Evolutionary conservation across 2,329 filamentous ascomycete genomes (phyloP).

Genomic region (Ophiostoma pallidulum): DNA sequence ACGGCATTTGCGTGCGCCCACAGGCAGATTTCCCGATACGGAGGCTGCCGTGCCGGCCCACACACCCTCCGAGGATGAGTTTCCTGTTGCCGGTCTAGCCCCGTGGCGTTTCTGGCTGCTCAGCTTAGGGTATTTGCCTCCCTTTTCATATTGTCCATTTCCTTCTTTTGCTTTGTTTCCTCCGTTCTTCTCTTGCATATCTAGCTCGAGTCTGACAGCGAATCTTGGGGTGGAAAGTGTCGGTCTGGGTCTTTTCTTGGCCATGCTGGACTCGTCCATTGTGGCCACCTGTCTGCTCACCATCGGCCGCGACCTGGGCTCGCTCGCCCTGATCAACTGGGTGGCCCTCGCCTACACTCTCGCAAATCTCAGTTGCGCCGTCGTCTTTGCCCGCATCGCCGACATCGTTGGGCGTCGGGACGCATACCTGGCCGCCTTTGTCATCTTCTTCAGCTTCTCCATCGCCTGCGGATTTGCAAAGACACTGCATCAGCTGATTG

Average conservation of each 20-base stretch:
- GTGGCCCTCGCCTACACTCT: conserved; percentile 47
- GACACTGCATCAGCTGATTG: conserved; percentile 37
- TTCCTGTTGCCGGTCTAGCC: conserved; percentile 2
- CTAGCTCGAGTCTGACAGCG: too few species aligned
- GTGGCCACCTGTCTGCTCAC: conserved; percentile 48
- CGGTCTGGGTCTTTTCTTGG: conserved; percentile 44
- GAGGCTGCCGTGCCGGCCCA: not conserved
- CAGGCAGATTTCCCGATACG: not conserved
- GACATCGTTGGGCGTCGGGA: conserved; percentile 45
- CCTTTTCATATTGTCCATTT: not conserved
- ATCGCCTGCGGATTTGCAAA: conserved; percentile 42
- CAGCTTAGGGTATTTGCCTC: conserved; percentile 13
- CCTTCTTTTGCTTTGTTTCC: not conserved
- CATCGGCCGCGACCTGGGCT: conserved; percentile 44
- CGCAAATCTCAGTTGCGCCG: conserved; percentile 46
- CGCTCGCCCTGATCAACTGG: conserved; percentile 39
- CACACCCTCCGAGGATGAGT: not conserved
- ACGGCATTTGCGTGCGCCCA: too few species aligned
- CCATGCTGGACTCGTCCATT: conserved; percentile 51
- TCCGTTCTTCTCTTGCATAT: not conserved
- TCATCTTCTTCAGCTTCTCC: conserved; percentile 48
- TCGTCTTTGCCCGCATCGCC: conserved; percentile 44
- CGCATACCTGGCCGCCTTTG: conserved; percentile 40
- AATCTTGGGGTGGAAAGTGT: too few species aligned
- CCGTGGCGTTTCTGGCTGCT: conserved; percentile 15